Conservation (phyloP, 306 rosid species). For the Gastrolobium bilobum region DNA sequence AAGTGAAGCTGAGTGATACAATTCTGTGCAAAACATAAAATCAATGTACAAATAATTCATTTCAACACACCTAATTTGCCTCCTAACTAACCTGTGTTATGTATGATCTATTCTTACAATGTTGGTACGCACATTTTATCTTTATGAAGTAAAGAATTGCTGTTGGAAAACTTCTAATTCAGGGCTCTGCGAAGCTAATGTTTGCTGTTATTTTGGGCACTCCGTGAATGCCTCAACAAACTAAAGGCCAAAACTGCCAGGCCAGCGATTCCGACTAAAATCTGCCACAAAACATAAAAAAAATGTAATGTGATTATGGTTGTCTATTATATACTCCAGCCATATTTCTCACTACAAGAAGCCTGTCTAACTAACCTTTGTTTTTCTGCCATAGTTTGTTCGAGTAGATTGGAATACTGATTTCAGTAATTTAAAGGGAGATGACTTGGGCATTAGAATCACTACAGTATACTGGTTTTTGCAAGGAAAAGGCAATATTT, state of each 20-base stretch:
- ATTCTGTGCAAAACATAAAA: conserved; percentile 30
- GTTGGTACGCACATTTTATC: conserved; percentile 43
- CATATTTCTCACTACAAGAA: conserved; percentile 18
- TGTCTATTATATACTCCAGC: conserved; percentile 16
- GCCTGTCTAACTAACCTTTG: conserved; percentile 65
- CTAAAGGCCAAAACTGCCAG: conserved; percentile 65
- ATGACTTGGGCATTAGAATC: conserved; percentile 79
- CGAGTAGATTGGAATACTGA: conserved; percentile 64
- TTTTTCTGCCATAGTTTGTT: conserved; percentile 59
- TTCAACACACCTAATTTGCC: conserved; percentile 44
- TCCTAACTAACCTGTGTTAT: conserved; percentile 41
- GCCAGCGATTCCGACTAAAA: conserved; percentile 74
- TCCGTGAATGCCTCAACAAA: conserved; percentile 79
- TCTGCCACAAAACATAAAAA: conserved; percentile 59
- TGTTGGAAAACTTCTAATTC: conserved; percentile 40
- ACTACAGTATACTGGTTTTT: conserved; percentile 84
- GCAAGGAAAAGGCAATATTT: conserved; percentile 87
- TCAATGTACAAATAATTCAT: conserved; percentile 37
- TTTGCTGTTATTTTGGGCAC: conserved; percentile 58
- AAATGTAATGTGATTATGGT: conserved; percentile 12
- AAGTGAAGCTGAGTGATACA: conserved; percentile 16
- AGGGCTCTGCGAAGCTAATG: conserved; percentile 39
- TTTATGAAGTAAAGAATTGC: conserved; percentile 35
- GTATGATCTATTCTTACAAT: conserved; percentile 35
- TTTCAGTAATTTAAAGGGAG: conserved; percentile 65